Percentiles rank a stretch among this genome's conserved stretches.
phyloP scores from a whole-genome alignment of 306 rosid genomes.

The Alnus glutinosa region DNA sequence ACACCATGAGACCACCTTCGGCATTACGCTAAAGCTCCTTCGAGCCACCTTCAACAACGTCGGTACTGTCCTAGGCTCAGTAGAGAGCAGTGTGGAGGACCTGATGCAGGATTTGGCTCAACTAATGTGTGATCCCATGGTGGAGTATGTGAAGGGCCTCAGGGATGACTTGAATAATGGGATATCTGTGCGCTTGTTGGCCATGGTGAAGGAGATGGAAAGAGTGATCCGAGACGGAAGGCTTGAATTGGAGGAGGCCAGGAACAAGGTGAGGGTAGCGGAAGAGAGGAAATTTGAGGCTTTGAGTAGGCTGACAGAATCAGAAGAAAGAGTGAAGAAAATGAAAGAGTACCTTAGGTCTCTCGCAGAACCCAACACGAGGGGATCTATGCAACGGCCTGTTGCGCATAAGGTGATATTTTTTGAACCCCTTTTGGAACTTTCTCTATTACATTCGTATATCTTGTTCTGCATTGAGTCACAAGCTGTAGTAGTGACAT shows the following conservation, averaged over 20 bases:
- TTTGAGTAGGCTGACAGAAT: not conserved
- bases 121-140: conserved; percentile 4
- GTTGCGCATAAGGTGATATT: not conserved
- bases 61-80: not conserved
- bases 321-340: conserved; percentile 1
- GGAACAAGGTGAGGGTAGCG: not conserved
- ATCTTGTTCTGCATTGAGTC: too few relatives aligned
- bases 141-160: not conserved
- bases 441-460: not conserved
- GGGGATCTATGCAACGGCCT: not conserved
- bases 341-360: not conserved
- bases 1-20: not conserved
- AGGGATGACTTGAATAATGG: conserved; percentile 1
- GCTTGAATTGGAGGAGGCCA: conserved; percentile 1
- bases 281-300: conserved; percentile 7
- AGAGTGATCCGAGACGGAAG: not conserved
- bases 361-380: not conserved
- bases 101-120: not conserved
- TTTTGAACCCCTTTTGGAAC: not conserved
- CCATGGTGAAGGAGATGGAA: not conserved
- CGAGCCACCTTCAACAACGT: not conserved
- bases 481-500: too few relatives aligned
- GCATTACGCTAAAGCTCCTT: not conserved
- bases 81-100: conserved; percentile 12
- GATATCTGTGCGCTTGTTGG: not conserved